Evolutionary conservation across 768 basidiomycete species (phyloP), one percentile per base, ranked within the genome.

Genomic region (Calocera cornea): DNA sequence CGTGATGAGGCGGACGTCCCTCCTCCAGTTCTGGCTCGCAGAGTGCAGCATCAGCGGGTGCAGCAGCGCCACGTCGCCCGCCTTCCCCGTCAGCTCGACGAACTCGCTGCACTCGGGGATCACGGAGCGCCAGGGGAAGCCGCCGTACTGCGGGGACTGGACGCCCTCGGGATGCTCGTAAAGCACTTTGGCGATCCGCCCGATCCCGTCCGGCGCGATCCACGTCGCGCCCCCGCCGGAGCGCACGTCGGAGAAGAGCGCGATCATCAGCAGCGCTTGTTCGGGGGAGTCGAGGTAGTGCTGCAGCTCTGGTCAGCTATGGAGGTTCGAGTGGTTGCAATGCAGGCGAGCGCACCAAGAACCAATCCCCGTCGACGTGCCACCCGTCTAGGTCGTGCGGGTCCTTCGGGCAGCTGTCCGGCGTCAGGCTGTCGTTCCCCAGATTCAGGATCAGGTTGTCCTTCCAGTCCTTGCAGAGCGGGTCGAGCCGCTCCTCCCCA

Each of bases 1-100:
- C 49, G 85, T 86, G 72, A 87, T 87, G 67, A 87, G 78, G 69
- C 85, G 78, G 31, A 82, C 83, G n/a, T 79, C 74, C 29, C 86
- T 81, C 49, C 81, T 75, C 40, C 41, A 64, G 73, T 87, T 87
- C 74, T 82, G 83, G 38, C 83, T 83, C 14, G 85, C 86, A 12
- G 85, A 83, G 71, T 86, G 86, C 70, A 86, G 73, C 84, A 87
- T 87, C 64, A 87, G 74, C 16, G 85, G 84, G 74, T 86, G 85
- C 76, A 86, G 76, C 40, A 87, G 78, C n/a, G 86, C 81, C 14
- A 86, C 85, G 72, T 87, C 86, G 22, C 85, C 86, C 44, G 81
- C 73, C 67, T 83, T 77, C 41, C 85, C 85, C 1, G 84, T 85
- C 74, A 77, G 49, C 72, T 76, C 54, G 19, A 67, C 41, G 41